A percentile compares a stretch with the other conserved stretches of the same genome.
Conservation (phyloP, 495 filamentous ascomycete species). For the Hypoxylon subgilvum region DNA sequence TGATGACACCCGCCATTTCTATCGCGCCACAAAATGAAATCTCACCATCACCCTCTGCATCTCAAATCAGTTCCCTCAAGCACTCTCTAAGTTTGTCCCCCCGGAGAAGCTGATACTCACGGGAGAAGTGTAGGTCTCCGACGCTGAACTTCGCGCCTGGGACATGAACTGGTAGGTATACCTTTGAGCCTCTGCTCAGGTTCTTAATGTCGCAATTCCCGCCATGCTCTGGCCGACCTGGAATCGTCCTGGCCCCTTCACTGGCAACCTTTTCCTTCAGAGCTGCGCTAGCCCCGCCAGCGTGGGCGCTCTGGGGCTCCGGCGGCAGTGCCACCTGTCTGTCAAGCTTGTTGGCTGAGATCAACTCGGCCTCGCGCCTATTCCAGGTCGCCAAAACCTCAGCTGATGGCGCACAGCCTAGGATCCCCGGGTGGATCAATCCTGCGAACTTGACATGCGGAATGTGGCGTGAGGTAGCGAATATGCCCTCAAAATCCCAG, state of each 20-base stretch:
- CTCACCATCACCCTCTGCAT: conserved; percentile 81
- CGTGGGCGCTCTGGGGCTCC: conserved; percentile 71
- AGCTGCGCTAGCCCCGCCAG: conserved; percentile 66
- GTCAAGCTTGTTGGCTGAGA: conserved; percentile 67
- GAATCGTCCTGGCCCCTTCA: conserved; percentile 91
- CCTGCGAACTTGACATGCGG: conserved; percentile 86
- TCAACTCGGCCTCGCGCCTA: conserved; percentile 77
- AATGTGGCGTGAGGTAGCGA: conserved; percentile 88
- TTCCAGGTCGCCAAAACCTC: conserved; percentile 75
- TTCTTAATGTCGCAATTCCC: conserved; percentile 93
- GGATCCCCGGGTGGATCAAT: conserved; percentile 92
- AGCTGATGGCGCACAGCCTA: conserved; percentile 86
- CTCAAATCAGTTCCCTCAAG: not conserved
- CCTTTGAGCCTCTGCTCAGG: conserved; percentile 80
- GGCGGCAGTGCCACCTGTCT: conserved; percentile 85
- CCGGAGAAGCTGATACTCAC: conserved; percentile 35
- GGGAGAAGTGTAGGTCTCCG: conserved; percentile 88
- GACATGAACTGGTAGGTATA: conserved; percentile 85
- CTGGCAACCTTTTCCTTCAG: conserved; percentile 74
- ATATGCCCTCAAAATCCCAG: conserved; percentile 98
- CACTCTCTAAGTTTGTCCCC: not conserved
- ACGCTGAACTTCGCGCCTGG: conserved; percentile 90
- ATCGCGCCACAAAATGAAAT: conserved; percentile 97
- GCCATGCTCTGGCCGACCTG: conserved; percentile 72
- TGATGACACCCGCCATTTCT: conserved; percentile 94